phyloP scores from a whole-genome alignment of 805 yeast genomes.

The Candida silvicultrix region DNA sequence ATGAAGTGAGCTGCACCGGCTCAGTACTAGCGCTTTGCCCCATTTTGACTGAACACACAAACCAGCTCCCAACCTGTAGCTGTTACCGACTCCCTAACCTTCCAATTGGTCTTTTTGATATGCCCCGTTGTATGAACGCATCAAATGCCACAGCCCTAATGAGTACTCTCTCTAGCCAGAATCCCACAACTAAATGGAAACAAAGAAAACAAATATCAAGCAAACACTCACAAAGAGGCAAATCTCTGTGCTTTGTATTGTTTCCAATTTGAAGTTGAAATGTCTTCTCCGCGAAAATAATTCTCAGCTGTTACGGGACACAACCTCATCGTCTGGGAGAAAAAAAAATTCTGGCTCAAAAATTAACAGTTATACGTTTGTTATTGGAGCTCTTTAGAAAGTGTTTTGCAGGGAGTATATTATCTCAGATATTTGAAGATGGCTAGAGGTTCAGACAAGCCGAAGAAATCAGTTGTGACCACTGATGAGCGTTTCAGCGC shows the following conservation, averaged over 20 bases:
- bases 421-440: background rate
- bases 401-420: too few relatives aligned
- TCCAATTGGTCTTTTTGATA: background rate
- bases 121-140: background rate
- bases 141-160: too few relatives aligned
- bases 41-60: too few relatives aligned
- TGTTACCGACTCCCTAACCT: too few relatives aligned
- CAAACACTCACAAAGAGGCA: background rate
- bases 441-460: constrained; percentile 2
- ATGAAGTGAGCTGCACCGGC: background rate
- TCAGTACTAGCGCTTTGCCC: constrained; percentile 18
- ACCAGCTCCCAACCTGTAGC: too few relatives aligned
- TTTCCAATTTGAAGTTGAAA: too few relatives aligned
- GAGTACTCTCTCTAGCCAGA: too few relatives aligned
- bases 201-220: too few relatives aligned
- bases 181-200: too few relatives aligned
- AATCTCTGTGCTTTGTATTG: background rate
- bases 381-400: too few relatives aligned
- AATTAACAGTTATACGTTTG: too few relatives aligned
- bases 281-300: too few relatives aligned
- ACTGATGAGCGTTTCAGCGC: constrained; percentile 72
- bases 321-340: background rate
- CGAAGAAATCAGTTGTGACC: constrained; percentile 24
- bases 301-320: background rate
- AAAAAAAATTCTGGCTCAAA: background rate